phyloP scores from a whole-genome alignment of 2,329 filamentous ascomycete genomes.

The Verticillium nubilum region DNA sequence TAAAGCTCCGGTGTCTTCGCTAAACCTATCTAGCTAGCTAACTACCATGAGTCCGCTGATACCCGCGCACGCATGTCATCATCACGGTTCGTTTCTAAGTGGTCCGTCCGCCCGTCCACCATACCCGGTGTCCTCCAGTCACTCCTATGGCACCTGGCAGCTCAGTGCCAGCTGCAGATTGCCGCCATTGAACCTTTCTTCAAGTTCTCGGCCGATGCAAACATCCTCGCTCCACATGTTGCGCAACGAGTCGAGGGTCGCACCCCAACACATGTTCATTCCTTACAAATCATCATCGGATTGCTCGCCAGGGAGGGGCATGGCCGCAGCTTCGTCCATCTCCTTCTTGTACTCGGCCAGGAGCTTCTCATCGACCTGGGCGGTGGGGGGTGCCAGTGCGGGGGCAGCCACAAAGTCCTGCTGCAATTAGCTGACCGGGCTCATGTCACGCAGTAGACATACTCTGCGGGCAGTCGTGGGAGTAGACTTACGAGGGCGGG shows the following conservation, averaged over 20 bases:
- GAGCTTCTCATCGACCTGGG: slow-evolving; percentile 76
- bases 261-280: background rate
- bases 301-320: slow-evolving; percentile 92
- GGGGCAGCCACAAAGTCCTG: slow-evolving; percentile 96
- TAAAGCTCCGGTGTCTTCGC: background rate
- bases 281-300: slow-evolving; percentile 64
- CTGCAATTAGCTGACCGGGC: background rate
- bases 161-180: background rate
- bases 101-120: background rate
- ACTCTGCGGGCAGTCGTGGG: background rate
- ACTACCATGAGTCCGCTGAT: background rate
- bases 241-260: background rate
- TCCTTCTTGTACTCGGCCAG: slow-evolving; percentile 81
- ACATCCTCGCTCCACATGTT: background rate
- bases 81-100: background rate
- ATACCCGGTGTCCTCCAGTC: background rate
- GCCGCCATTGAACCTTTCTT: background rate
- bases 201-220: background rate
- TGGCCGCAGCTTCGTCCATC: slow-evolving; percentile 73
- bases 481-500: slow-evolving; percentile 63
- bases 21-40: background rate
- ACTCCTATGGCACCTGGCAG: background rate
- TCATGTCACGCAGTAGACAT: background rate
- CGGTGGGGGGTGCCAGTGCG: slow-evolving; percentile 89
- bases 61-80: background rate